Percentiles rank a stretch among this genome's conserved stretches.
Evolutionary conservation across 2,329 filamentous ascomycete genomes (phyloP).

Genomic region (Beauveria sp.): DNA sequence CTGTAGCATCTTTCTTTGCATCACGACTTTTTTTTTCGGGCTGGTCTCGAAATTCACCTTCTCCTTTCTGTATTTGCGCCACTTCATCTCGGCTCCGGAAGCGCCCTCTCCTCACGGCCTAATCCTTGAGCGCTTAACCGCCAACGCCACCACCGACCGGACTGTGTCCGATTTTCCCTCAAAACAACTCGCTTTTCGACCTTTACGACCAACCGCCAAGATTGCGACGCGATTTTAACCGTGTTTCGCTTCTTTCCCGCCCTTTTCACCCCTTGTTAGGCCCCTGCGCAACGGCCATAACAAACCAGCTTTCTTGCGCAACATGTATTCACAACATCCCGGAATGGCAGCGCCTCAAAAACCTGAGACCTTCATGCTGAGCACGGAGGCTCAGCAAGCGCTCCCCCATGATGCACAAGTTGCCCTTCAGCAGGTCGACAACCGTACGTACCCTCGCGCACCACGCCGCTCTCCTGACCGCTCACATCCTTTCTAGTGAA

Average conservation of each 20-base stretch:
- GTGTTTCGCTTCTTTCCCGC: neutral
- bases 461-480: neutral
- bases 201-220: neutral
- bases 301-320: conserved; percentile 15
- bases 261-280: neutral
- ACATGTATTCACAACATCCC: conserved; percentile 76
- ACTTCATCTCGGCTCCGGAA: conserved; percentile 23
- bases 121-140: conserved; percentile 13
- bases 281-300: conserved; percentile 7
- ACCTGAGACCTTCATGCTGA: conserved; percentile 98
- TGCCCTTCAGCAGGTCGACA: conserved; percentile 95
- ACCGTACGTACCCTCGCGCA: conserved; percentile 54
- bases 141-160: conserved; percentile 11
- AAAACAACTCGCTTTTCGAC: neutral
- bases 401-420: conserved; percentile 95
- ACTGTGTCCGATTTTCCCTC: conserved; percentile 5
- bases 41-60: conserved; percentile 36
- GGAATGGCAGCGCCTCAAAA: conserved; percentile 90
- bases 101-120: conserved; percentile 21
- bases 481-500: conserved; percentile 57
- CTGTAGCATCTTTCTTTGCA: conserved; percentile 17
- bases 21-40: conserved; percentile 27
- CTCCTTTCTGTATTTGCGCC: conserved; percentile 18
- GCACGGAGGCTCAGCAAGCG: conserved; percentile 92
- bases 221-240: neutral